phyloP scores from a whole-genome alignment of 352 stramenopile genomes.

The Peronosclerospora sorghi region DNA sequence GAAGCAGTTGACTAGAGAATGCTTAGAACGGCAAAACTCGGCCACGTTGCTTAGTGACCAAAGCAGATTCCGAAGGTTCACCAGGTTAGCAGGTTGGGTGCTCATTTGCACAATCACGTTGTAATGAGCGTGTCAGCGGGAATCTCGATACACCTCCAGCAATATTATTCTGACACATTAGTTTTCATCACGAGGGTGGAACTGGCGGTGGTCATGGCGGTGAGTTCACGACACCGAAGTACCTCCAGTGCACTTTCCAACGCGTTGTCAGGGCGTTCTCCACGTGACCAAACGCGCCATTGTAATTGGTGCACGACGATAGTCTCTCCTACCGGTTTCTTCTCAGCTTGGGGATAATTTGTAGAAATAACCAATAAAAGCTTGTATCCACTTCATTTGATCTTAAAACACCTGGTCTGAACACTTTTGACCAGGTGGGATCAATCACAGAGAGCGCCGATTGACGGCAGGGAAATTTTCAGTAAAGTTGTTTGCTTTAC shows the following conservation, averaged over 20 bases:
- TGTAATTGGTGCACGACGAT: too few species aligned
- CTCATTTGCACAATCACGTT: slow-evolving; percentile 1
- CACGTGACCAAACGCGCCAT: too few species aligned
- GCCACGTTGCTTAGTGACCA: not conserved
- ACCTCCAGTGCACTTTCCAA: not conserved
- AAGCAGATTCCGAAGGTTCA: not conserved
- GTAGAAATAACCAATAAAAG: too few species aligned
- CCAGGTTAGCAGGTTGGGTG: not conserved
- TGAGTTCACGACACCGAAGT: not conserved
- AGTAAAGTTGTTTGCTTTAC: too few species aligned
- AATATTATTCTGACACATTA: not conserved
- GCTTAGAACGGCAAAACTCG: not conserved
- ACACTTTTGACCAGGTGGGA: too few species aligned
- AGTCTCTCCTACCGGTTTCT: too few species aligned
- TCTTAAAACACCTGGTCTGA: too few species aligned
- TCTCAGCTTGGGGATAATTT: too few species aligned
- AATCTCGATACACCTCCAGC: not conserved
- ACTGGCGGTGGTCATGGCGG: not conserved
- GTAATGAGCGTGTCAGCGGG: not conserved
- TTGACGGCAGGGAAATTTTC: too few species aligned
- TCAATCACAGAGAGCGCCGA: too few species aligned
- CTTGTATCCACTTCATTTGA: too few species aligned
- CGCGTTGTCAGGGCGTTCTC: too few species aligned
- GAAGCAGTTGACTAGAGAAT: not conserved
- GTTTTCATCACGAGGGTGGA: not conserved